Evolutionary conservation across 1,284 basidiomycete genomes (phyloP).

Genomic region (Ganoderma sp.): DNA sequence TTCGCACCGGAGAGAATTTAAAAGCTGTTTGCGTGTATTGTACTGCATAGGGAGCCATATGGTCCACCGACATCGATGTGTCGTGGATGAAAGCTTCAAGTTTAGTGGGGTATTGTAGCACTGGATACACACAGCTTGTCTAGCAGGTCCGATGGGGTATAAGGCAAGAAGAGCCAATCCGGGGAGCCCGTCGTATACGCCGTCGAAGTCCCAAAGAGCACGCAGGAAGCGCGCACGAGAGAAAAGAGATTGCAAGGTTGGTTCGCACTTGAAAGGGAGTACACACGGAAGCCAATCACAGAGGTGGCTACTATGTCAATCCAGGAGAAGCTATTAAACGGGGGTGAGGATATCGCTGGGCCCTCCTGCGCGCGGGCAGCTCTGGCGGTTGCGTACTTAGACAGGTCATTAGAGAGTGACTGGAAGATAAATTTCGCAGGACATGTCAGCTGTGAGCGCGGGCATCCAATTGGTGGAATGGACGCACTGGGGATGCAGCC

Average conservation of each 20-base stretch:
- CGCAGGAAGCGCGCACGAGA: constrained; percentile 10
- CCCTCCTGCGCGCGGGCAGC: not conserved
- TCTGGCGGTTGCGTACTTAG: not conserved
- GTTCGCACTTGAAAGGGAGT: not conserved
- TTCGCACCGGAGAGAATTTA: not conserved
- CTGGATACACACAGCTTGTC: constrained; percentile 1
- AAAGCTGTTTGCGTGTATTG: constrained; percentile 6
- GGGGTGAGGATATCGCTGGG: constrained; percentile 20
- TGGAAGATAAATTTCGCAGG: not conserved
- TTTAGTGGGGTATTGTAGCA: not conserved
- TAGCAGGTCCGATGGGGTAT: constrained; percentile 15
- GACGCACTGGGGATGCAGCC: constrained; percentile 32
- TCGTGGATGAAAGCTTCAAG: not conserved
- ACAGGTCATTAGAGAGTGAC: constrained; percentile 25
- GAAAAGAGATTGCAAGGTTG: not conserved
- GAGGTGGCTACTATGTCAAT: not conserved
- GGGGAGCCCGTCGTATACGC: not conserved
- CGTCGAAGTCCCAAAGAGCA: not conserved
- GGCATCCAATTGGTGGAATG: not conserved
- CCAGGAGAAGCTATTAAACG: constrained; percentile 25
- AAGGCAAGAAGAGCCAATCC: constrained; percentile 17
- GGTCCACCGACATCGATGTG: not conserved
- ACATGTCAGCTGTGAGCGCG: not conserved
- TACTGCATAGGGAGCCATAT: constrained; percentile 10
- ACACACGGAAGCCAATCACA: constrained; percentile 21